Conservation (phyloP, 257 asterid genomes). For the Petunia secreta region DNA sequence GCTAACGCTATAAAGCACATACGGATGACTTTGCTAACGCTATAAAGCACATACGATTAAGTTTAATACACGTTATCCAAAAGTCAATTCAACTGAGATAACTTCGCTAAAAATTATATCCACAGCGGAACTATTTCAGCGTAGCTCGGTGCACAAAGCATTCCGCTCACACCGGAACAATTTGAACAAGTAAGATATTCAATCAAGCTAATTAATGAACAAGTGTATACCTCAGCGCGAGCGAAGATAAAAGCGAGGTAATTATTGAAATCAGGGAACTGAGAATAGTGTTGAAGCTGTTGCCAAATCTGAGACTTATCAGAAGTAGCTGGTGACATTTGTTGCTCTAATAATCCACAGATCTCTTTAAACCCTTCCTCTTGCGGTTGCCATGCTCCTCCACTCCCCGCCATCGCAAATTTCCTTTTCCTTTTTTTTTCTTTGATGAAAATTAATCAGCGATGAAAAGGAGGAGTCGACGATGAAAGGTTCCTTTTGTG, state of each 20-base stretch:
- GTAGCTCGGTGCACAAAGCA: too few relatives aligned
- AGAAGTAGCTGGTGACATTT: slow-evolving; percentile 78
- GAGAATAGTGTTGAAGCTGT: slow-evolving; percentile 88
- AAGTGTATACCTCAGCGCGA: slow-evolving; percentile 65
- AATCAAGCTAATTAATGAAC: not conserved
- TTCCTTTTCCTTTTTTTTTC: not conserved
- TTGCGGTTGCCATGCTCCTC: slow-evolving; percentile 76
- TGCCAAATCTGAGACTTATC: slow-evolving; percentile 81
- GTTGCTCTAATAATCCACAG: slow-evolving; percentile 89
- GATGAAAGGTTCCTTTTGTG: slow-evolving; percentile 18
- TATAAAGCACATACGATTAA: slow-evolving; percentile 8
- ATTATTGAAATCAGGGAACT: slow-evolving; percentile 94
- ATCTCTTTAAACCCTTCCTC: slow-evolving; percentile 93
- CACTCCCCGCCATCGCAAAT: slow-evolving; percentile 47
- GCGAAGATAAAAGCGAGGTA: slow-evolving; percentile 89
- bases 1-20: not conserved
- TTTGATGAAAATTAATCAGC: not conserved
- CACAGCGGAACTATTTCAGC: not conserved
- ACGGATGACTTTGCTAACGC: not conserved
- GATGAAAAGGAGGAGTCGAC: slow-evolving; percentile 20
- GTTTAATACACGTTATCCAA: slow-evolving; percentile 25
- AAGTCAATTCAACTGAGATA: slow-evolving; percentile 2
- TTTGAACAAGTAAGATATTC: too few relatives aligned
- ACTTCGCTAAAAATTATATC: not conserved
- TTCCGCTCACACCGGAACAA: too few relatives aligned